Percentiles rank a stretch among this genome's conserved stretches.
Evolutionary conservation across 305 asterid genomes (phyloP).

Genomic region (Rubia balearica): DNA sequence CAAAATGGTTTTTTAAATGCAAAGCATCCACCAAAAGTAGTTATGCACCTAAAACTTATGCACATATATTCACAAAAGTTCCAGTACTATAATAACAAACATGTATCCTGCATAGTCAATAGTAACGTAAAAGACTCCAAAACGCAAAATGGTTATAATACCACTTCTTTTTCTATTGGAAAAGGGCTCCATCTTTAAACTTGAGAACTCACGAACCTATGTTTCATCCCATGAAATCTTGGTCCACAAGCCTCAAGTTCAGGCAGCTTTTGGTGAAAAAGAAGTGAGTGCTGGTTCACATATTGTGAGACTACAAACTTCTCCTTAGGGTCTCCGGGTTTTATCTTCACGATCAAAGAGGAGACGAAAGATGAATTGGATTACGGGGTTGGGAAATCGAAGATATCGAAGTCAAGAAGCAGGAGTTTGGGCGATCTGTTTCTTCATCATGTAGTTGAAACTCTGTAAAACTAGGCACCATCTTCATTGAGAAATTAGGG

Average conservation of each 20-base stretch:
- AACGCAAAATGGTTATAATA: constrained; percentile 17
- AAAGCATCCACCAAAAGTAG: too few species aligned
- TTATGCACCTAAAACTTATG: too few species aligned
- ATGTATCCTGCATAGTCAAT: too few species aligned
- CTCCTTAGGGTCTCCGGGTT: constrained; percentile 37
- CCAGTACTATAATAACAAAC: too few species aligned
- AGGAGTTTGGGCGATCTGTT: constrained; percentile 43
- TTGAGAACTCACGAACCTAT: constrained; percentile 26
- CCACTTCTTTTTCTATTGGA: constrained; percentile 11
- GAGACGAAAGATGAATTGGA: constrained; percentile 75
- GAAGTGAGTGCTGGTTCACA: constrained; percentile 27
- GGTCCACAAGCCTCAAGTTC: constrained; percentile 28
- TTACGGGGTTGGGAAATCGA: constrained; percentile 44
- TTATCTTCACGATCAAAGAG: constrained; percentile 66
- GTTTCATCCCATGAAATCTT: constrained; percentile 28
- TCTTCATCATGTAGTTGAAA: constrained; percentile 30
- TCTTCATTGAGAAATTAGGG: too few species aligned
- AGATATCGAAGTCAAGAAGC: constrained; percentile 27
- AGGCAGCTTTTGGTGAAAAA: constrained; percentile 31
- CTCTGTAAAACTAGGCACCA: constrained; percentile 59
- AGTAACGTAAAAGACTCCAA: too few species aligned
- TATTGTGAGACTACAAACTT: constrained; percentile 18
- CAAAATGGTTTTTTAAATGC: too few species aligned
- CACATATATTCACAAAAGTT: too few species aligned
- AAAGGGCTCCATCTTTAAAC: too few species aligned